Percentiles rank a stretch among this genome's conserved stretches.
Evolutionary conservation across 306 rosid genomes (phyloP).

Genomic region (Carpinus viminea): DNA sequence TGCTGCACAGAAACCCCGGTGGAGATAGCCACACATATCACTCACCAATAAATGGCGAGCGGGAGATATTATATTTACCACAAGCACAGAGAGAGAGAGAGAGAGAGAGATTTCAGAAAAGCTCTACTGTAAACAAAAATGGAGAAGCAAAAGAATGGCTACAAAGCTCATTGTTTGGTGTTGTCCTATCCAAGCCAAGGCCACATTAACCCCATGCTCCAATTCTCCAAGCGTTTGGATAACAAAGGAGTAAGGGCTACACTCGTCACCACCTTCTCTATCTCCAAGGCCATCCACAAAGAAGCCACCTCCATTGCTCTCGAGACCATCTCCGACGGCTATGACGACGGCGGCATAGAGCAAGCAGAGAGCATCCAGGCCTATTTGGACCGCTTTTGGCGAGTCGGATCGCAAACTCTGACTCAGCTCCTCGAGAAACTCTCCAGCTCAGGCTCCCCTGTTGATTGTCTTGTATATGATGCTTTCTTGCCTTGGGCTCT

Average conservation of each 20-base stretch:
- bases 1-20: too few relatives aligned
- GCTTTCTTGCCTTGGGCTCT: slow-evolving; percentile 46
- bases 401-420: slow-evolving; percentile 41
- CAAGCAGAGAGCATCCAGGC: slow-evolving; percentile 30
- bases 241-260: slow-evolving; percentile 43
- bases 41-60: too few relatives aligned
- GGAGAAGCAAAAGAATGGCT: background rate
- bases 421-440: slow-evolving; percentile 41
- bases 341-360: slow-evolving; percentile 54
- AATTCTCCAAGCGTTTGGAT: slow-evolving; percentile 42
- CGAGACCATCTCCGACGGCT: slow-evolving; percentile 69
- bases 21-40: too few relatives aligned
- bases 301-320: slow-evolving; percentile 23
- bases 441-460: slow-evolving; percentile 27
- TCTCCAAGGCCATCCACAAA: slow-evolving; percentile 44
- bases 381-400: slow-evolving; percentile 37
- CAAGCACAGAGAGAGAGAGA: too few relatives aligned
- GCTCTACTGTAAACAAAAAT: background rate
- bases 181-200: slow-evolving; percentile 65
- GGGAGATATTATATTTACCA: too few relatives aligned
- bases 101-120: too few relatives aligned
- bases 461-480: slow-evolving; percentile 53
- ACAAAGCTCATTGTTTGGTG: slow-evolving; percentile 36
- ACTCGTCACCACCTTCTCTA: slow-evolving; percentile 49
- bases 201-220: slow-evolving; percentile 57